Evolutionary conservation across 306 rosid genomes (phyloP).

Genomic region (Macrotyloma uniflorum): DNA sequence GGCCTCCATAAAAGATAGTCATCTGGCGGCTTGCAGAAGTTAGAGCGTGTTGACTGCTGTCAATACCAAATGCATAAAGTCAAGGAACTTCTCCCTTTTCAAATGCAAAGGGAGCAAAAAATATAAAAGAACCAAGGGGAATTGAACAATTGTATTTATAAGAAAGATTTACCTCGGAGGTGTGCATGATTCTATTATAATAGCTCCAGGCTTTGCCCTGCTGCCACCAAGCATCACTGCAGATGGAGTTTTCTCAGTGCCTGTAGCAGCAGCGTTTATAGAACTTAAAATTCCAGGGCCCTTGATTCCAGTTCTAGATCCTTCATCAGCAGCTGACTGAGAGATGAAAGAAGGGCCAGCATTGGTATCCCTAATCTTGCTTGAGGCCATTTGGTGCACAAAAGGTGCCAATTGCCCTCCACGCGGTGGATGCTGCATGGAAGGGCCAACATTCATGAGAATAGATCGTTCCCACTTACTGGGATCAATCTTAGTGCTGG

Average conservation of each 20-base stretch:
- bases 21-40: conserved; percentile 78
- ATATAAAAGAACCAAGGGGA: background rate
- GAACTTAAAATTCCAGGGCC: conserved; percentile 83
- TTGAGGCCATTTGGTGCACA: conserved; percentile 66
- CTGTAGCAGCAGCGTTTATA: conserved; percentile 50
- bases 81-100: conserved; percentile 33
- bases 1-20: conserved; percentile 98
- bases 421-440: conserved; percentile 66
- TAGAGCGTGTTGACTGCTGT: conserved; percentile 71
- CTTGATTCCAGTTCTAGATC: conserved; percentile 95
- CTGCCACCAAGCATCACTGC: conserved; percentile 58
- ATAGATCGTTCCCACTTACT: conserved; percentile 70
- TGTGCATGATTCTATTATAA: conserved; percentile 57
- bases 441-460: conserved; percentile 66
- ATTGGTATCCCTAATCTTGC: conserved; percentile 71
- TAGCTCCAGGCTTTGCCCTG: conserved; percentile 63
- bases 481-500: conserved; percentile 55
- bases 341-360: conserved; percentile 76
- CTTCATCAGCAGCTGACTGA: conserved; percentile 95
- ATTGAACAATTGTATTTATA: conserved; percentile 5
- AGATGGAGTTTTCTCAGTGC: conserved; percentile 67
- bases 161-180: conserved; percentile 57
- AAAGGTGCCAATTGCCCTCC: conserved; percentile 64
- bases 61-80: conserved; percentile 41
- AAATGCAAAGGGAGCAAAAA: background rate